These are phyloP conservation scores for Thielaviopsis populi DNA, from an alignment of 2,329 filamentous ascomycete genomes.

Conservation along the genomic window DNA sequence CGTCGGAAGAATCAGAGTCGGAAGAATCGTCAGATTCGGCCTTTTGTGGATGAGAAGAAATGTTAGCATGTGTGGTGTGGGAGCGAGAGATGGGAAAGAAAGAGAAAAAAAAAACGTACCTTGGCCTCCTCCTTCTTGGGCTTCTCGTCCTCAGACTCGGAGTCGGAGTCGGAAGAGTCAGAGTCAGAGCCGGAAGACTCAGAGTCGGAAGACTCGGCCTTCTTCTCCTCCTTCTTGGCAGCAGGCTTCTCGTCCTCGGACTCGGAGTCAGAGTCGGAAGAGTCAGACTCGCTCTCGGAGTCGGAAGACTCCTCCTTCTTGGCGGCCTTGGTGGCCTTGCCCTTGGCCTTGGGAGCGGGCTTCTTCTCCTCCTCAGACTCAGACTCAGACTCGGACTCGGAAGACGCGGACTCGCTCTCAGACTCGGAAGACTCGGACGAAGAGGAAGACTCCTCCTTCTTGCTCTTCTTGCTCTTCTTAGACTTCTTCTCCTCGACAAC, in stretches of 20 bases:
- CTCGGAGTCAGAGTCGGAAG: slow-evolving; percentile 25
- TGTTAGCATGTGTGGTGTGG: slow-evolving; percentile 14
- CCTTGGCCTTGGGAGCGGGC: slow-evolving; percentile 8
- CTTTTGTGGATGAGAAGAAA: slow-evolving; percentile 22
- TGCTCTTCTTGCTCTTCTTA: slow-evolving; percentile 28
- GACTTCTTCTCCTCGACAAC: slow-evolving; percentile 25
- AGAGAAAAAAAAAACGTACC: slow-evolving; percentile 8
- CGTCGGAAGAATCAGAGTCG: slow-evolving; percentile 24
- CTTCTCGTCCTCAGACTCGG: slow-evolving; percentile 24
- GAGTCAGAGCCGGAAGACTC: slow-evolving; percentile 27
- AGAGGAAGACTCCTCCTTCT: slow-evolving; percentile 28
- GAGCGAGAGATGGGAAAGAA: background rate
- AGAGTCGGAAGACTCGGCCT: slow-evolving; percentile 23
- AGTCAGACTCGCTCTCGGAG: slow-evolving; percentile 26
- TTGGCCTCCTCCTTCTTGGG: slow-evolving; percentile 17
- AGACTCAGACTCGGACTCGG: slow-evolving; percentile 24
- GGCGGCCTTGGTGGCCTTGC: slow-evolving; percentile 15
- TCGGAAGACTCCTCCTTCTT: slow-evolving; percentile 29
- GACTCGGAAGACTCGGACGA: slow-evolving; percentile 24
- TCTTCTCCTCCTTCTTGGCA: slow-evolving; percentile 12
- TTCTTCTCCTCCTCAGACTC: slow-evolving; percentile 24
- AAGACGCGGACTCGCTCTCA: slow-evolving; percentile 26
- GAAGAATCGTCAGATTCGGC: slow-evolving; percentile 22
- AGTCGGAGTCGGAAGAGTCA: slow-evolving; percentile 23
- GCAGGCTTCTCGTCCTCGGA: slow-evolving; percentile 22